Base-by-base conservation (phyloP, 208 protist species). In the Crithidia expoeki region DNA sequence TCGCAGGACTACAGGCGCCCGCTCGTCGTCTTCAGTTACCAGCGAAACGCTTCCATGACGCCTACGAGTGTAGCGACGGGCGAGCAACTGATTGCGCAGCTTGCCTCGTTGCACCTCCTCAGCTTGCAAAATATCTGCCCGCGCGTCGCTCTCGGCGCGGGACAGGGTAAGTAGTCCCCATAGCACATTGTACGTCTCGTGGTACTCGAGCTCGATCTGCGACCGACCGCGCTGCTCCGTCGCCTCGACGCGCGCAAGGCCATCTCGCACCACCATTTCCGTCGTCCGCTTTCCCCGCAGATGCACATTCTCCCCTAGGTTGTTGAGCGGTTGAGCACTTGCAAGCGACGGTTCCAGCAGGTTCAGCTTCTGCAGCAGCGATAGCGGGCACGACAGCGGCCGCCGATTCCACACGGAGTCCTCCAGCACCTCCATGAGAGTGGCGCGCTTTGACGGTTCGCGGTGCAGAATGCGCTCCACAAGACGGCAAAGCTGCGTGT, bases 371-470 rank as follows among this genome's bases (percentile, higher is more conserved):
- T 94, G 83, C 21, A 92, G 72, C 19, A 96, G 73, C 7, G 85
- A 85, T 28, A 92, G 68, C 28, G 92, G 90, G 63, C 89, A 95
- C 2, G 86, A 86, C 4, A 89, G 58, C n/a, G 92, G 92, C 14
- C 92, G 83, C 21, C 84, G 77, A 66, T 87, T 89, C 90, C 92
- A 96, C 14, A 95, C 79, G 14, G 86, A 83, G 68, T 91, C 76
- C 27, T 93, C 79, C 16, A 89, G 67, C n/a, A 96, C 70, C 33
- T 94, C 86, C 60, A 92, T 72, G 28, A 96, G 71, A 12, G 80
- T 86, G 19, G 86, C 80, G 40, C 92, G 81, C 57, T 78, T 52
- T 1, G 61, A 68, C 3, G 76, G 68, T 34, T 95, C 80, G 23
- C 56, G 67, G 60, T 85, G 70, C 10, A 96, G 78, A 47, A 92